Base-by-base conservation (phyloP, 768 basidiomycete genomes). In the Serendipita sp. region DNA sequence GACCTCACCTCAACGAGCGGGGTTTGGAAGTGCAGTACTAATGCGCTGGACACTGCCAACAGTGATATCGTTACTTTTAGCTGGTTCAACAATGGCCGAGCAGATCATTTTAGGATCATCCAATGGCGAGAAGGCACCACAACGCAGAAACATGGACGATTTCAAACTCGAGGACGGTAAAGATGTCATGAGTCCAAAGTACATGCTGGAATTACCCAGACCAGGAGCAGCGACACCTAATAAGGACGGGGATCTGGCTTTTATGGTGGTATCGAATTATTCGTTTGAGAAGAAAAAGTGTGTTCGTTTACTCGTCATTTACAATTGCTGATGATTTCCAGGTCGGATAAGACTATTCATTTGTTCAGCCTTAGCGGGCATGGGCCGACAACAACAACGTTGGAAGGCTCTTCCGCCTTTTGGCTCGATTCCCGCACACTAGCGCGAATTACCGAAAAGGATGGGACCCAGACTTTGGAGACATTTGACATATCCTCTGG, bases 371-470 rank as follows among this genome's bases (percentile, higher is more conserved):
- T 60, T n/a, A 32, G 8, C 10, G 56, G 56, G 16, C 18, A 32
- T 16, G 32, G 10, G n/a, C n/a, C 56, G 4, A 35, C 56, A n/a
- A 24, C 10, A 11, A 54, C 56, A 1, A 18, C 2, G 48, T 28
- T 60, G 8, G 56, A 60, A 35, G 56, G 56, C 8, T 60, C 56
- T 24, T 84, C 88, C 51, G 79, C 80, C 1, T 91, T 92, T 75
- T 92, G 90, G 90, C 78, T 92, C 11, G 80, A 84, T 62, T 74
- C 79, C 1, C 79, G 81, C 48, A 88, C 86, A n/a, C 72, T 92
- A 66, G 88, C 79, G 1, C 84, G 88, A 64, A 81, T 84, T 63
- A 80, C 87, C 28, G 81, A 81, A 60, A 76, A 78, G 30, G 73
- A 72, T 53, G 79, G 79, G 69, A 75, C 73, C 54, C 77, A 83